Evolutionary conservation across 2,329 filamentous ascomycete species (phyloP).

Genomic region (Ophidiomyces ophidiicola): DNA sequence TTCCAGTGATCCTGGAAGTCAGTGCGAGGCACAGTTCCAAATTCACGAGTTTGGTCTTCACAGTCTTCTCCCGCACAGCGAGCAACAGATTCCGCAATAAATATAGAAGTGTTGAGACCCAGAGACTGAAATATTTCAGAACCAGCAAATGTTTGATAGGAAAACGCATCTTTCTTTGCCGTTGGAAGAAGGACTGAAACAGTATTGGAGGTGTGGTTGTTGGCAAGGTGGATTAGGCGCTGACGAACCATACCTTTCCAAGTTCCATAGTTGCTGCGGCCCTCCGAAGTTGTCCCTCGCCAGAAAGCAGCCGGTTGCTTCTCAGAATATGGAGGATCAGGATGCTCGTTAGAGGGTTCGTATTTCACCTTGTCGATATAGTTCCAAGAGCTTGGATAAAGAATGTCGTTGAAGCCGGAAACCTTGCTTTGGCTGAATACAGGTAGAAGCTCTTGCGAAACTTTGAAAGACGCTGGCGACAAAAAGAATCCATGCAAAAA

Average conservation of each 20-base stretch:
- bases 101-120: constrained; percentile 47
- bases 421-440: constrained; percentile 66
- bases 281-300: constrained; percentile 56
- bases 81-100: constrained; percentile 46
- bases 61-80: constrained; percentile 47
- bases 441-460: constrained; percentile 54
- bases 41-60: constrained; percentile 40
- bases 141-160: constrained; percentile 44
- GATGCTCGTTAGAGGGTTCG: constrained; percentile 38
- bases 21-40: constrained; percentile 35
- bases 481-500: constrained; percentile 63
- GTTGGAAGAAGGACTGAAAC: constrained; percentile 47
- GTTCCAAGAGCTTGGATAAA: constrained; percentile 56
- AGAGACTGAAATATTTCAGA: constrained; percentile 28
- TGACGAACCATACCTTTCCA: constrained; percentile 59
- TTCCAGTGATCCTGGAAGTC: constrained; percentile 49
- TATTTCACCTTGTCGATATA: constrained; percentile 48
- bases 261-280: constrained; percentile 39
- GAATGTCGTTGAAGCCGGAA: constrained; percentile 60
- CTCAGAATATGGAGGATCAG: constrained; percentile 44
- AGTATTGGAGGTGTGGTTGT: constrained; percentile 38
- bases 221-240: constrained; percentile 58
- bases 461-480: constrained; percentile 49
- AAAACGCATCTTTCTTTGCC: constrained; percentile 29
- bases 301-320: constrained; percentile 60